Evolutionary conservation across 371 early-diverging fungal species (phyloP).

Genomic region (Mortierella sp.): DNA sequence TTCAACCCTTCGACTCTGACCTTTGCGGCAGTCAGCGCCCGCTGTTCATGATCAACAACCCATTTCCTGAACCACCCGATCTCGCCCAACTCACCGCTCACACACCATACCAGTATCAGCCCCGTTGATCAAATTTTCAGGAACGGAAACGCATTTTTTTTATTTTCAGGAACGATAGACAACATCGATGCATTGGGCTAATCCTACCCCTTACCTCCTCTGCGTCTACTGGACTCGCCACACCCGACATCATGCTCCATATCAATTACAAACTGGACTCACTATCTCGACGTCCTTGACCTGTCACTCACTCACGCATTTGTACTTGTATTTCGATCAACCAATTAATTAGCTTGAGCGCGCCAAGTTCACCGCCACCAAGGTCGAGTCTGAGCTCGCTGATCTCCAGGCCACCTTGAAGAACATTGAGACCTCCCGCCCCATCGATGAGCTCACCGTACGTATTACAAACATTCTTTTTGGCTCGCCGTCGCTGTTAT

Average conservation of each 20-base stretch:
- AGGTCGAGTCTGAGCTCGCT: constrained; percentile 88
- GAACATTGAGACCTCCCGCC: constrained; percentile 95
- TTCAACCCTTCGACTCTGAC: too few species aligned
- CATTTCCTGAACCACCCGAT: not conserved
- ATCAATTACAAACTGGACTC: too few species aligned
- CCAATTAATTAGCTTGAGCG: constrained; percentile 76
- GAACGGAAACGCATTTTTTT: constrained; percentile 1
- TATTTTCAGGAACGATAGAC: not conserved
- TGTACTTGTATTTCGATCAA: not conserved
- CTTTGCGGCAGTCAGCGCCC: too few species aligned
- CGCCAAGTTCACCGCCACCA: constrained; percentile 87
- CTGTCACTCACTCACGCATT: not conserved
- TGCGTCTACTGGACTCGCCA: not conserved
- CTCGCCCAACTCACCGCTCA: not conserved
- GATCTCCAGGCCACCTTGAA: constrained; percentile 91
- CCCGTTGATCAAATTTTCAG: not conserved
- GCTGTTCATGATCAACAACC: too few species aligned
- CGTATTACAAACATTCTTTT: constrained; percentile 30
- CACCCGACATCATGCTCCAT: not conserved
- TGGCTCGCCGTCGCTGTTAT: not conserved
- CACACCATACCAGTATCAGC: not conserved
- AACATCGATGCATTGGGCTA: not conserved
- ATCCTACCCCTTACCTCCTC: not conserved
- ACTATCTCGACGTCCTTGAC: not conserved
- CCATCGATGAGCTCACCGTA: constrained; percentile 94